Conservation (phyloP, 225 moss, liverwort and hornwort species). For the Sphagnum contortum region DNA sequence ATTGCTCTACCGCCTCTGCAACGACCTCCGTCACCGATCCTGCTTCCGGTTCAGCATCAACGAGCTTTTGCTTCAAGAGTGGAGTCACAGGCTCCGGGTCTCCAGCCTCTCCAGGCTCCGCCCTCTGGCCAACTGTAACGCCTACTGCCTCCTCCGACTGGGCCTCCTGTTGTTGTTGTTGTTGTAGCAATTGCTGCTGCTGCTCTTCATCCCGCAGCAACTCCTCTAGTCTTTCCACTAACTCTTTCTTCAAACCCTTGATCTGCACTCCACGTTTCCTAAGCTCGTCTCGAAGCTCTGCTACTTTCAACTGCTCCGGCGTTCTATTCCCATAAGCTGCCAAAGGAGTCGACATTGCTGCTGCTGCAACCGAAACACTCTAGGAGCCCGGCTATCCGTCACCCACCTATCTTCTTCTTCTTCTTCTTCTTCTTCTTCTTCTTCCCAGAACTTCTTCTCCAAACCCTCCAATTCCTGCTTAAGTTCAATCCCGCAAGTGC, state of each 20-base stretch:
- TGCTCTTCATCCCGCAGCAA: conserved; percentile 63
- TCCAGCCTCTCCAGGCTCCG: too few species aligned
- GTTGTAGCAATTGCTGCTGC: too few species aligned
- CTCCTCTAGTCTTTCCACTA: conserved; percentile 90
- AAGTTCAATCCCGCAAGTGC: too few species aligned
- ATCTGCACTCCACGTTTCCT: conserved; percentile 68
- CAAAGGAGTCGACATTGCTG: conserved; percentile 85
- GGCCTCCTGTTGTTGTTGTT: too few species aligned
- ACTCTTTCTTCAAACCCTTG: conserved; percentile 95
- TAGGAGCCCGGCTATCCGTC: too few species aligned
- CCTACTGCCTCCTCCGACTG: conserved; percentile 6
- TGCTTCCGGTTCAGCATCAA: background rate
- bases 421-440: too few species aligned
- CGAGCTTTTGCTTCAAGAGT: conserved; percentile 18
- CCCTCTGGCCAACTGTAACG: too few species aligned
- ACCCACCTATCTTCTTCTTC: too few species aligned
- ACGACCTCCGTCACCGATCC: too few species aligned
- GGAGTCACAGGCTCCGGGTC: conserved; percentile 23
- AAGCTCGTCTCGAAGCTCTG: conserved; percentile 94
- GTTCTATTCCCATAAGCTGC: conserved; percentile 87
- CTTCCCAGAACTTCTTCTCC: too few species aligned
- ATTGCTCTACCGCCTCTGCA: conserved; percentile 1
- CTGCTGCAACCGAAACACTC: background rate
- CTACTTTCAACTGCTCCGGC: conserved; percentile 94
- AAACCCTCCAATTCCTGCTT: too few species aligned